phyloP scores from a whole-genome alignment of 805 yeast genomes.

The Starmerella bacillaris region DNA sequence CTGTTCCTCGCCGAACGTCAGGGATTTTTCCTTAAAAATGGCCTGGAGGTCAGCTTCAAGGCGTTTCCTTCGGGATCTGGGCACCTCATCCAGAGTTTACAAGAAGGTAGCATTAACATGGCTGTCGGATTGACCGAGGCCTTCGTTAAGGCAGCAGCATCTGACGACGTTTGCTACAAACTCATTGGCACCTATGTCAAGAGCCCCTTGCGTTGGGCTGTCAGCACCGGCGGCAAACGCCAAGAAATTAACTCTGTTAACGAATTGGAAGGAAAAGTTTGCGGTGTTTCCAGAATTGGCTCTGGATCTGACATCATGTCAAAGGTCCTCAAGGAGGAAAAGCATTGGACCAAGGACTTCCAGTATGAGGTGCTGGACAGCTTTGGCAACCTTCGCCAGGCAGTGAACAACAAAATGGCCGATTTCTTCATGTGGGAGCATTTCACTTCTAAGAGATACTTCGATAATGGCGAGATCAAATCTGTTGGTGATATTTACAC shows the following conservation, averaged over 20 bases:
- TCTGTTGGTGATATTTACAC: slow-evolving; percentile 76
- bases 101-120: slow-evolving; percentile 41
- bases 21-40: slow-evolving; percentile 34
- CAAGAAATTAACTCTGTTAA: slow-evolving; percentile 32
- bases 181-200: slow-evolving; percentile 68
- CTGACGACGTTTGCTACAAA: slow-evolving; percentile 46
- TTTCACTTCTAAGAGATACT: slow-evolving; percentile 73
- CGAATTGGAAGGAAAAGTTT: slow-evolving; percentile 41
- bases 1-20: slow-evolving; percentile 49
- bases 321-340: slow-evolving; percentile 53
- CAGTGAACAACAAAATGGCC: slow-evolving; percentile 43
- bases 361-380: slow-evolving; percentile 43
- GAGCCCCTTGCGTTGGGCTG: slow-evolving; percentile 80
- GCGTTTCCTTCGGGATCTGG: slow-evolving; percentile 82
- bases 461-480: slow-evolving; percentile 63
- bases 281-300: slow-evolving; percentile 77
- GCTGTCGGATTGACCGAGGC: slow-evolving; percentile 89
- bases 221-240: slow-evolving; percentile 55
- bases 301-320: slow-evolving; percentile 88
- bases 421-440: slow-evolving; percentile 96
- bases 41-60: slow-evolving; percentile 38
- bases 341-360: slow-evolving; percentile 29
- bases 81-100: slow-evolving; percentile 57
- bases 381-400: slow-evolving; percentile 59
- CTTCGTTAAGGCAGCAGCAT: slow-evolving; percentile 63